Base-by-base conservation (phyloP, 371 early-diverging fungal genomes). In the Basidiobolus meristosporus region DNA sequence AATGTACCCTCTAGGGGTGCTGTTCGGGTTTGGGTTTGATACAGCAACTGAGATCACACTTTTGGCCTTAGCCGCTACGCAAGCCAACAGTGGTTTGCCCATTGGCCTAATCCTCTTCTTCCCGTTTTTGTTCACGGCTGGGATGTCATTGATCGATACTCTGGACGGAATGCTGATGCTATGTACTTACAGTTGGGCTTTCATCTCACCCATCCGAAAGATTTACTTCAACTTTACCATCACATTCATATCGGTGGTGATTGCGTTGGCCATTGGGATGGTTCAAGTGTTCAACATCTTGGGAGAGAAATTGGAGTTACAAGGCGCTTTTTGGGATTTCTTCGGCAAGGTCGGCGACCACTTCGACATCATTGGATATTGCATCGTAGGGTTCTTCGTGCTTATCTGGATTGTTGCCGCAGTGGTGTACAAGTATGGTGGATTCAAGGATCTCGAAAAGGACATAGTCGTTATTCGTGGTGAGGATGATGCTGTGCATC, bases 21-120 rank as follows among this genome's bases (percentile, higher is more conserved):
- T 72, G 19, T 73, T 73, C 46, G 77, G 79, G 3, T 47, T 78
- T 3, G 79, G 77, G 4, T 78, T 78, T 45, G 79, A 78, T 54
- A 78, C 79, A 1, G 68, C 75, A 6, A 70, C 73, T 0, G 70
- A 76, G 41, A 57, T 75, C 21, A 62, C 65, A 0, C 29, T 77
- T 1, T 49, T 76, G 11, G 63, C 68, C 1, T 65, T 77, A 19
- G 54, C 73, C 2, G 67, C 68, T 5, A 45, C 63, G 17, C 63
- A 59, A 20, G 65, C 63, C 1, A 56, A 62, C 6, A 40, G 50
- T 14, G 62, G 61, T 1, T 57, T 71, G 47, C 52, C 62, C 1
- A 56, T 62, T 34, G 63, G 59, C 47, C 43, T 70, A 6, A 62
- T 69, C 26, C 45, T 75, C 23, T 46, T 74, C 12, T 55, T 76